Evolutionary conservation across 2,329 filamentous ascomycete genomes (phyloP), one percentile per base, ranked within the genome.

Genomic region (Penicillium sp.): DNA sequence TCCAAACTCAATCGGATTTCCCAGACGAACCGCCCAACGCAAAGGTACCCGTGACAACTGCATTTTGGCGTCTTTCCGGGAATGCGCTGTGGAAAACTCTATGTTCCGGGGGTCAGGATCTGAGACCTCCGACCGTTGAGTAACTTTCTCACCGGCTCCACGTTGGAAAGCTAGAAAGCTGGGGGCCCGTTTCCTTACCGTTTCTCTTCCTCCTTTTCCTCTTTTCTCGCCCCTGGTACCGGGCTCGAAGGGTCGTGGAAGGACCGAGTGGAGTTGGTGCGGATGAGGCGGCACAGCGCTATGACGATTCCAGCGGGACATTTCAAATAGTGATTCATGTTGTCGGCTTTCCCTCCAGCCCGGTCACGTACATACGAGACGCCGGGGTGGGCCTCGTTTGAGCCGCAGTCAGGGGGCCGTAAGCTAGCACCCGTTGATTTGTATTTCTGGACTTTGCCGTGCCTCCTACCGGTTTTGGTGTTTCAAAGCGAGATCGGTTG

Each of bases 1-100:
- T 55, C 44, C 36, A 60, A 60, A 60, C 55, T 60, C 55, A 60
- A 60, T 60, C 57, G 57, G 57, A 48, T 11, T 28, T 45, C 39
- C 22, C 33, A 42, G 33, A 44, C 48, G 41, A 50, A 53, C 31
- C 44, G 50, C 39, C 35, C 45, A 51, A 33, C 38, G 14, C 49
- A 48, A 50, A 57, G 44, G 50, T 52, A 50, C 48, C 33, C 48
- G 51, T 48, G 41, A 49, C 46, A n/a, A 44, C 18, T 20, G 35
- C 16, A 5, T n/a, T 9, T 38, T 18, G 35, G 33, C 16, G 7
- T 28, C 20, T 4, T 28, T 3, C 27, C 9, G 28, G 28, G 16
- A 38, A 38, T 18, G 9, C 7, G 18, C 33, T 33, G 13, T 33
- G 14, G 20, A 2, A 28, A 28, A 10, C 27, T 10, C 27, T 10